phyloP scores from a whole-genome alignment of 1,139 yeast species.

The Tardiomyces blankii region DNA sequence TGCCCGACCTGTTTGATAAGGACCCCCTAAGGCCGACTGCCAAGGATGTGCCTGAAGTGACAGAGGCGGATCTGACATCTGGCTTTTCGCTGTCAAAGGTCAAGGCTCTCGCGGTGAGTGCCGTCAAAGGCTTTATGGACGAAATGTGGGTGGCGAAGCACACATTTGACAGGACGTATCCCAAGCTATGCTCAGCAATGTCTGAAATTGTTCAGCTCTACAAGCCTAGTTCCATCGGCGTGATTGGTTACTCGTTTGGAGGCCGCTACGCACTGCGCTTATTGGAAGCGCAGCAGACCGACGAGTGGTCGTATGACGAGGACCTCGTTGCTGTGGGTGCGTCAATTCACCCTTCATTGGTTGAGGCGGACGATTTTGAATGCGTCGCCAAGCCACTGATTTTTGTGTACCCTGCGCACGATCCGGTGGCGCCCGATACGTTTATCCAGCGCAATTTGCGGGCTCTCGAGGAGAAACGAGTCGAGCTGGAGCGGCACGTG shows the following conservation, averaged over 20 bases:
- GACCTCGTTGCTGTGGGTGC: constrained; percentile 24
- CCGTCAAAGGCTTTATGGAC: constrained; percentile 26
- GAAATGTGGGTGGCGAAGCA: constrained; percentile 33
- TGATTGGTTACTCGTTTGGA: constrained; percentile 33
- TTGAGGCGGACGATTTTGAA: constrained; percentile 21
- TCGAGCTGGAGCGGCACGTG: constrained; percentile 3
- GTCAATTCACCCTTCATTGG: constrained; percentile 27
- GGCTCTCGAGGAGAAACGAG: constrained; percentile 13
- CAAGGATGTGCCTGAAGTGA: constrained; percentile 15
- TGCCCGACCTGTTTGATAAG: constrained; percentile 24
- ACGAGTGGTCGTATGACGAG: constrained; percentile 19
- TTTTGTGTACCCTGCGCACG: constrained; percentile 24
- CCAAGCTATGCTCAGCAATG: constrained; percentile 20
- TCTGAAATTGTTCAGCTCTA: constrained; percentile 26
- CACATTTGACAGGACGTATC: constrained; percentile 23
- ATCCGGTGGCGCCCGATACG: constrained; percentile 19
- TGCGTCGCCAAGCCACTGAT: constrained; percentile 21
- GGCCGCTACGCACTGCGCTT: constrained; percentile 25
- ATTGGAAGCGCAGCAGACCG: constrained; percentile 13
- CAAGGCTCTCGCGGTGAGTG: constrained; percentile 23
- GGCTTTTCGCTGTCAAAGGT: constrained; percentile 15
- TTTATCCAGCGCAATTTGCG: constrained; percentile 14
- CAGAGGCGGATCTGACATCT: constrained; percentile 1
- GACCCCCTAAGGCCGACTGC: constrained; percentile 23
- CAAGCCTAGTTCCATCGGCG: constrained; percentile 23